Conservation (phyloP, 371 early-diverging fungal species). For the Rhizopus arrhizus region DNA sequence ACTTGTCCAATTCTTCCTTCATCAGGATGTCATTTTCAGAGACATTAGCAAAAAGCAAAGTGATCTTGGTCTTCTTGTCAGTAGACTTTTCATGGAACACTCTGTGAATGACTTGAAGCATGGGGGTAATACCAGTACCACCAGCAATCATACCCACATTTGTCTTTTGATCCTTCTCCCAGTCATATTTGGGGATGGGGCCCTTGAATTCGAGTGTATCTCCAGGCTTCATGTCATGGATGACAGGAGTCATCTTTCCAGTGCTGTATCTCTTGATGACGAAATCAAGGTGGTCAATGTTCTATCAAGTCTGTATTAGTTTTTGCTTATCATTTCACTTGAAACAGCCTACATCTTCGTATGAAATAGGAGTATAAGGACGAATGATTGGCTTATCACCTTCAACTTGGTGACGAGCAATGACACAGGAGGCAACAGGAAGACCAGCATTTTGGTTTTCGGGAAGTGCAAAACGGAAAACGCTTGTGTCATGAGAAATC, state of each 20-base stretch:
- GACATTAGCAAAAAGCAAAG: constrained; percentile 86
- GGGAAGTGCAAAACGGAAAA: constrained; percentile 82
- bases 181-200: constrained; percentile 83
- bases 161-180: constrained; percentile 73
- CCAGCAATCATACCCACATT: constrained; percentile 86
- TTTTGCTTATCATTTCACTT: background rate
- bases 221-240: constrained; percentile 79
- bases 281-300: constrained; percentile 82
- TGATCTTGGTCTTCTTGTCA: constrained; percentile 80
- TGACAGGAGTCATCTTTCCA: constrained; percentile 79
- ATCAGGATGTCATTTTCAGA: constrained; percentile 87
- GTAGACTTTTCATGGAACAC: constrained; percentile 66
- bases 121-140: constrained; percentile 95
- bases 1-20: constrained; percentile 73
- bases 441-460: constrained; percentile 67
- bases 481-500: constrained; percentile 78
- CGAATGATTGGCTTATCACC: constrained; percentile 71
- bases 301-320: constrained; percentile 27
- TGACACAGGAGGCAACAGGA: constrained; percentile 80
- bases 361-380: constrained; percentile 90
- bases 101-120: constrained; percentile 77
- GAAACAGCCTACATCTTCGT: constrained; percentile 51
- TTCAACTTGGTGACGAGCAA: constrained; percentile 59
- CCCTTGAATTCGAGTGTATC: constrained; percentile 89
- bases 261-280: constrained; percentile 79